phyloP scores from a whole-genome alignment of 2,329 filamentous ascomycete genomes.

The Venturia asperata region DNA sequence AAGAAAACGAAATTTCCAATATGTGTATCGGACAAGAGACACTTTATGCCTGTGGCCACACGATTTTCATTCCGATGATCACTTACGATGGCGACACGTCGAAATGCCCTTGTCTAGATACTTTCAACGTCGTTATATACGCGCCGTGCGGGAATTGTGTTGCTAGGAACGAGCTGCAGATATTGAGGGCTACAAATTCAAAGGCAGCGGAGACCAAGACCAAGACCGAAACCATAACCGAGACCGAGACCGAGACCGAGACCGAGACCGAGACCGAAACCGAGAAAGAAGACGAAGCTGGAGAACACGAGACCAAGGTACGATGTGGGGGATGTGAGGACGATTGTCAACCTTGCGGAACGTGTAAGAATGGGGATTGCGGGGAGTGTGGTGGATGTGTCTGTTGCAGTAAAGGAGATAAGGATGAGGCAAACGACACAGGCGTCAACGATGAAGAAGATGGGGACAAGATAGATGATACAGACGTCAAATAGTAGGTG shows the following conservation, averaged over 20 bases:
- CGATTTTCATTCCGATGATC: not conserved
- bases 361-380: not conserved
- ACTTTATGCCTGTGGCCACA: not conserved
- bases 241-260: not conserved
- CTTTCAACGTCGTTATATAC: too few relatives aligned
- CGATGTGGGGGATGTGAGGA: not conserved
- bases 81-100: not conserved
- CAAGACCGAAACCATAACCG: too few relatives aligned
- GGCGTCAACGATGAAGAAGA: too few relatives aligned
- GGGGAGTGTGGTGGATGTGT: slow-evolving; percentile 3
- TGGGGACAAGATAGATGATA: not conserved
- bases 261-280: too few relatives aligned
- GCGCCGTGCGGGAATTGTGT: not conserved
- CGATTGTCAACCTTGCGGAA: not conserved
- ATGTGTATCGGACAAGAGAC: slow-evolving; percentile 5
- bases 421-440: too few relatives aligned
- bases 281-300: not conserved
- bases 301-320: too few relatives aligned
- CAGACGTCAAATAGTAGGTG: too few relatives aligned
- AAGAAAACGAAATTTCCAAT: not conserved
- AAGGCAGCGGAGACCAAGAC: not conserved
- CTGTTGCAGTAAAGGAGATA: not conserved
- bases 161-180: not conserved
- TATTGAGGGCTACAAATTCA: not conserved
- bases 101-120: not conserved